These are phyloP conservation scores for Sporobolomyces phaffii DNA, from an alignment of 768 basidiomycete genomes.

Conservation along the genomic window DNA sequence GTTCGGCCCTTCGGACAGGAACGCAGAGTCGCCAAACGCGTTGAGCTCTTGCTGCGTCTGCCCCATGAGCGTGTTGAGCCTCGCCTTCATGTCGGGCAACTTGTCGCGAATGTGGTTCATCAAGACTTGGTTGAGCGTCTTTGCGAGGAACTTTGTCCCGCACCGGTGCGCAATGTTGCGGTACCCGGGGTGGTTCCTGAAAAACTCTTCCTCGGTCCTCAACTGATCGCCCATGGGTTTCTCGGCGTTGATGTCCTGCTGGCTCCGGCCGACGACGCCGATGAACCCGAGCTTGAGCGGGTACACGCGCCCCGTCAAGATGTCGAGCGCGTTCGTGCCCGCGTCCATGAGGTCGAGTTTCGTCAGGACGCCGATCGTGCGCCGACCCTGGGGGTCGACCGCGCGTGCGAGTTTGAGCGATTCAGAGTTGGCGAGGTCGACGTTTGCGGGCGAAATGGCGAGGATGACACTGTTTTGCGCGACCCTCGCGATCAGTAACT, in stretches of 20 bases:
- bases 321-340: slow-evolving; percentile 93
- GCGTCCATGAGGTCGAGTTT: slow-evolving; percentile 99
- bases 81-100: slow-evolving; percentile 98
- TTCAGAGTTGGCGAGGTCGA: slow-evolving; percentile 97
- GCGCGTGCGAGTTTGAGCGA: slow-evolving; percentile 91
- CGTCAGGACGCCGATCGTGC: slow-evolving; percentile 92
- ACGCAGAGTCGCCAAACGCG: slow-evolving; percentile 87
- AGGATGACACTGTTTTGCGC: slow-evolving; percentile 86
- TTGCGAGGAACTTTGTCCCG: slow-evolving; percentile 90
- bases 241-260: slow-evolving; percentile 88
- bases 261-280: slow-evolving; percentile 93
- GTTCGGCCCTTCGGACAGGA: slow-evolving; percentile 69
- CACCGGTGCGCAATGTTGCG: slow-evolving; percentile 94
- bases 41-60: slow-evolving; percentile 98
- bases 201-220: slow-evolving; percentile 82
- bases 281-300: slow-evolving; percentile 97
- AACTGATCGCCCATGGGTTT: slow-evolving; percentile 79
- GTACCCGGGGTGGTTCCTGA: slow-evolving; percentile 81
- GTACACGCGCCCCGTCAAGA: slow-evolving; percentile 92
- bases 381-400: slow-evolving; percentile 90
- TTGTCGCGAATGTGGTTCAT: slow-evolving; percentile 98
- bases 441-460: slow-evolving; percentile 93
- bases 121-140: slow-evolving; percentile 86
- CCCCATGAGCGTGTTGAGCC: slow-evolving; percentile 93
- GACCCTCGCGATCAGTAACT: too few species aligned